phyloP scores from a whole-genome alignment of 495 filamentous ascomycete species.

The Lasiosphaeria hispida region DNA sequence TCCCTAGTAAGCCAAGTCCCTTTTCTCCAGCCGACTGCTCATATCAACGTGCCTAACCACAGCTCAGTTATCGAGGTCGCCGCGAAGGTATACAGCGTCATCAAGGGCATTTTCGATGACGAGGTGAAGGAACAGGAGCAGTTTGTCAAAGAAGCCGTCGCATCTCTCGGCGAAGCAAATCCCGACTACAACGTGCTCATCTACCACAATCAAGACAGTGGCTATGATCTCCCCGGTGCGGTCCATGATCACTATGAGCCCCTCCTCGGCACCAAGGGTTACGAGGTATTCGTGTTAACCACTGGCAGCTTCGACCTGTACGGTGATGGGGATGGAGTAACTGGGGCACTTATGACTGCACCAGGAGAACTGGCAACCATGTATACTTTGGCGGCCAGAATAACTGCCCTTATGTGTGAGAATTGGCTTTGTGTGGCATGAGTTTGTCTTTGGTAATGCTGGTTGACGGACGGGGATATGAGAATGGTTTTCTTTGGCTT shows the following conservation, averaged over 20 bases:
- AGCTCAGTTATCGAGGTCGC: background rate
- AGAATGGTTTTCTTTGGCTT: no score
- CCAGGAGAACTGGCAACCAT: background rate
- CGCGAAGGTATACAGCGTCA: background rate
- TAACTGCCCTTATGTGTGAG: no score
- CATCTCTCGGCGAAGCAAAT: background rate
- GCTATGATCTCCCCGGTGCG: background rate
- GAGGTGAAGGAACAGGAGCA: background rate
- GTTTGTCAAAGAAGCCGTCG: background rate
- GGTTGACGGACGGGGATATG: no score
- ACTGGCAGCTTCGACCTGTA: background rate
- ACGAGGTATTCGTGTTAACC: constrained; percentile 2
- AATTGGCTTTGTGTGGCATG: no score
- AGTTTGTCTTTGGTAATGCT: no score
- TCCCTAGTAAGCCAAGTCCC: background rate
- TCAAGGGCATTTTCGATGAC: background rate
- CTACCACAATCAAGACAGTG: background rate
- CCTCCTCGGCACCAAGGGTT: background rate
- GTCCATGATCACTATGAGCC: background rate
- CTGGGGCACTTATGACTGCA: background rate
- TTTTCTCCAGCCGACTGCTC: background rate
- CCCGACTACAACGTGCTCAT: background rate
- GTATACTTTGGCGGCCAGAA: no score
- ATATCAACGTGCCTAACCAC: no score
- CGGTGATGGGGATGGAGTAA: background rate